Evolutionary conservation across 768 basidiomycete species (phyloP).

Genomic region (Boletales sp.): DNA sequence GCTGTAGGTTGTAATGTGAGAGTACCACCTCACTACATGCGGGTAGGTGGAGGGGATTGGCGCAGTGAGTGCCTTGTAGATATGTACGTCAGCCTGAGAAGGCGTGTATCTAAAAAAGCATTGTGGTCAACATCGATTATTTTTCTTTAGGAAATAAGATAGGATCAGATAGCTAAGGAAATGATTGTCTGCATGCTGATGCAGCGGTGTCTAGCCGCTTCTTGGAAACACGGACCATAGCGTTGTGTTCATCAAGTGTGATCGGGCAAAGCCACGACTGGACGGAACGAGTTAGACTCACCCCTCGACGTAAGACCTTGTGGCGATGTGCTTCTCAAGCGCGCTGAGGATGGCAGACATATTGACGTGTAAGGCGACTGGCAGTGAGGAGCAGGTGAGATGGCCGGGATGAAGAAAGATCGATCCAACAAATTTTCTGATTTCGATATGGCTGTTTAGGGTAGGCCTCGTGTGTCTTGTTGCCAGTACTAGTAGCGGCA

Average conservation of each 20-base stretch:
- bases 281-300: conserved; percentile 41
- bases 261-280: conserved; percentile 8
- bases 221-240: conserved; percentile 99
- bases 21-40: conserved; percentile 87
- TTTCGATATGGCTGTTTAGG: conserved; percentile 28
- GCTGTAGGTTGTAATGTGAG: conserved; percentile 85
- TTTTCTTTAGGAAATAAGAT: conserved; percentile 6
- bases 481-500: not conserved
- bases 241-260: conserved; percentile 60
- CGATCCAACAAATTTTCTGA: conserved; percentile 17
- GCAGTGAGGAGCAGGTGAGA: conserved; percentile 10
- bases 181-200: conserved; percentile 66
- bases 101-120: conserved; percentile 66
- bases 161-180: conserved; percentile 71
- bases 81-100: conserved; percentile 90
- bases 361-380: conserved; percentile 14
- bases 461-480: conserved; percentile 19
- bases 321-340: conserved; percentile 83
- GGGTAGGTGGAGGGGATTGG: conserved; percentile 66
- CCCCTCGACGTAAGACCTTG: conserved; percentile 91
- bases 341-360: conserved; percentile 70
- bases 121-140: conserved; percentile 4
- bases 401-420: conserved; percentile 30
- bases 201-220: conserved; percentile 90
- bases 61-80: conserved; percentile 76